Evolutionary conservation across 257 asterid species (phyloP).

Genomic region (Salvia hispanica): DNA sequence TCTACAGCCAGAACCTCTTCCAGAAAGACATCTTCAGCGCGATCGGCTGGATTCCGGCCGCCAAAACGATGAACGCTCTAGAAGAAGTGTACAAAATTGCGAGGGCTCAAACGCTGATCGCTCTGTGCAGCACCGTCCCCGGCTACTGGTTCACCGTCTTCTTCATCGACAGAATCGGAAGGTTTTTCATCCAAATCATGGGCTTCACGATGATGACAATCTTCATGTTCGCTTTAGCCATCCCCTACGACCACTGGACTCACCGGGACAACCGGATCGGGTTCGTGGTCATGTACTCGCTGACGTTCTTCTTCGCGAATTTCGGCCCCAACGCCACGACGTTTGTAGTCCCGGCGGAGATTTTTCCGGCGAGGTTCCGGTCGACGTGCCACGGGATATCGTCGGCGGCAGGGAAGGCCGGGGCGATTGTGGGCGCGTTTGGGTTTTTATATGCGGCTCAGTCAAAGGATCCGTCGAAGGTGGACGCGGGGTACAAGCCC

Average conservation of each 20-base stretch:
- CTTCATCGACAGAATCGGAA: constrained; percentile 51
- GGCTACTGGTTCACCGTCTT: constrained; percentile 67
- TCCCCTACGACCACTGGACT: constrained; percentile 61
- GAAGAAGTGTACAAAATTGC: constrained; percentile 57
- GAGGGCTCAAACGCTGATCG: constrained; percentile 57
- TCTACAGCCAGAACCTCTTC: constrained; percentile 55
- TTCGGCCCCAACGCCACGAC: constrained; percentile 65
- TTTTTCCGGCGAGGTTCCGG: constrained; percentile 58
- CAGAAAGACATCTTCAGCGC: constrained; percentile 57
- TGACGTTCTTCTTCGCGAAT: constrained; percentile 61
- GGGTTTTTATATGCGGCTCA: constrained; percentile 65
- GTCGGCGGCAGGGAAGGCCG: constrained; percentile 62
- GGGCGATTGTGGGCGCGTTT: constrained; percentile 61
- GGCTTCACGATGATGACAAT: constrained; percentile 62
- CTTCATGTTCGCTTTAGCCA: constrained; percentile 57
- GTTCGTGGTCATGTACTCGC: constrained; percentile 50
- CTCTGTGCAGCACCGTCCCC: constrained; percentile 58
- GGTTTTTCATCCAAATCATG: constrained; percentile 53
- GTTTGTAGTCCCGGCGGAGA: constrained; percentile 62
- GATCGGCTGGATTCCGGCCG: constrained; percentile 61
- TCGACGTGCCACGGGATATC: constrained; percentile 69
- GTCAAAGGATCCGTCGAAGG: constrained; percentile 39
- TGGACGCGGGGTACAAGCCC: constrained; percentile 50
- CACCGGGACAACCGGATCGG: constrained; percentile 48
- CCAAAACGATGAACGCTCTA: constrained; percentile 52